Evolutionary conservation across 257 asterid genomes (phyloP).

Genomic region (Solanum appendiculatum): DNA sequence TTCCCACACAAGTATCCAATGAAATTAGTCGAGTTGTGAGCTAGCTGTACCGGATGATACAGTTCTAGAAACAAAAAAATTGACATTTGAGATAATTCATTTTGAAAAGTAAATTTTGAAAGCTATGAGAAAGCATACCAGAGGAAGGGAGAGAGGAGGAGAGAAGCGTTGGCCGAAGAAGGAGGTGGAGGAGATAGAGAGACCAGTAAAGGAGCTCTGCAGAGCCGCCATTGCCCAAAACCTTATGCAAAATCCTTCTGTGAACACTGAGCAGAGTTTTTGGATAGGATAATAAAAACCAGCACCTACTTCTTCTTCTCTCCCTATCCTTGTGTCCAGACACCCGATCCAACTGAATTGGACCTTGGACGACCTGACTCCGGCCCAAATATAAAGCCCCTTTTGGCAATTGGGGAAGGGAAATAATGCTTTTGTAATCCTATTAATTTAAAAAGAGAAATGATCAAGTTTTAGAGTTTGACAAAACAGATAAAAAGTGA

Average conservation of each 20-base stretch:
- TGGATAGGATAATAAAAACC: not conserved
- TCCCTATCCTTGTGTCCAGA: not conserved
- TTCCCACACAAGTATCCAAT: not conserved
- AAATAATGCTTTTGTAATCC: not conserved
- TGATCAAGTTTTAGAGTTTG: not conserved
- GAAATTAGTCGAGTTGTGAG: not conserved
- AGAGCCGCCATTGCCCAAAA: conserved; percentile 43
- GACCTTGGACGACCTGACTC: not conserved
- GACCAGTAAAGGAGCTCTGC: conserved; percentile 59
- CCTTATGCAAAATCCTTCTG: not conserved
- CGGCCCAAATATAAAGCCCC: not conserved
- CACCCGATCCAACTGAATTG: not conserved
- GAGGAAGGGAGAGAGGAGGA: conserved; percentile 39
- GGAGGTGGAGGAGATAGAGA: conserved; percentile 54
- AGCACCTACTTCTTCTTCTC: not conserved
- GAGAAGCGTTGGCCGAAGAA: conserved; percentile 61
- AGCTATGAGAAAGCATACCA: conserved; percentile 19
- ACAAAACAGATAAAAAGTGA: not conserved
- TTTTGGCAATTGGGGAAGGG: not conserved
- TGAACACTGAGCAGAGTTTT: not conserved
- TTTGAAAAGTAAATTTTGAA: not conserved
- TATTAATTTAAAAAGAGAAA: not conserved
- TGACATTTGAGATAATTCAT: not conserved
- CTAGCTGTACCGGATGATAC: not conserved
- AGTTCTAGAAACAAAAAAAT: not conserved